Evolutionary conservation across 441 rosid genomes (phyloP).

Genomic region (Eutrema salsugineum): DNA sequence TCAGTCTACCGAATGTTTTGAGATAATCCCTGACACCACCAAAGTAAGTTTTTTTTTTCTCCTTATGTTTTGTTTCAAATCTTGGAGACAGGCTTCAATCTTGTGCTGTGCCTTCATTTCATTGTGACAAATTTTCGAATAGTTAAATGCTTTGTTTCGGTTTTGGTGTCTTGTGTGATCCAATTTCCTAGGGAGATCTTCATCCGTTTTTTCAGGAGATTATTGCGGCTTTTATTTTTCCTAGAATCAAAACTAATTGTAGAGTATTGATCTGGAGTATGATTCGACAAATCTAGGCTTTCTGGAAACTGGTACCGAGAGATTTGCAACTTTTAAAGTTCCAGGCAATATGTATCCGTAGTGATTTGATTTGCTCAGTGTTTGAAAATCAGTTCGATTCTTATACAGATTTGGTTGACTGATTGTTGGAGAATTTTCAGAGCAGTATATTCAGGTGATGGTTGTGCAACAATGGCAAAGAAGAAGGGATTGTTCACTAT

Average conservation of each 20-base stretch:
- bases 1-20: neutral
- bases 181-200: conserved; percentile 3
- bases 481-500: conserved; percentile 69
- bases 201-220: neutral
- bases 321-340: neutral
- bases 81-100: conserved; percentile 17
- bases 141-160: neutral
- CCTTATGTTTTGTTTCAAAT: neutral
- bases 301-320: neutral
- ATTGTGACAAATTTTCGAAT: neutral
- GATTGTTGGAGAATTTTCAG: neutral
- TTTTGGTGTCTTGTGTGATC: conserved; percentile 17
- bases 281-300: neutral
- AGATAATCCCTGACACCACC: neutral
- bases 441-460: conserved; percentile 28
- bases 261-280: conserved; percentile 14
- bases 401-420: neutral
- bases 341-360: neutral
- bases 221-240: neutral
- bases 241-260: neutral
- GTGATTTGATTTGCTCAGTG: conserved; percentile 9
- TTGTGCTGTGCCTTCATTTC: neutral
- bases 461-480: conserved; percentile 59
- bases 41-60: conserved; percentile 3
- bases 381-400: neutral